Percentiles rank a stretch among this genome's conserved stretches.
Conservation (phyloP, 2,329 filamentous ascomycete genomes). For the Didymella pinodella region DNA sequence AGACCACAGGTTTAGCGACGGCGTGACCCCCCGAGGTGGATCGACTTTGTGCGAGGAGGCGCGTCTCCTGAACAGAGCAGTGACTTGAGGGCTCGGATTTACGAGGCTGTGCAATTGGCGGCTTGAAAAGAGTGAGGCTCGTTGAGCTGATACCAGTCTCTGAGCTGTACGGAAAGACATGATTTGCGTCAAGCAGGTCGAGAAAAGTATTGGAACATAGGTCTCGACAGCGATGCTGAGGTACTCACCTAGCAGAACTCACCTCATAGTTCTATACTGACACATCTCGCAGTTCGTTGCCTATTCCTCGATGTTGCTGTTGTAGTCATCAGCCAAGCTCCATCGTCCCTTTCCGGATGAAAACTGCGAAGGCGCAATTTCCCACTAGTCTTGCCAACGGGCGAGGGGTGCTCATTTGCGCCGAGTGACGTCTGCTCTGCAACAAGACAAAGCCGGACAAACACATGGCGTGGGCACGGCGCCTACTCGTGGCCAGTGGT, state of each 20-base stretch:
- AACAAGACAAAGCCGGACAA: constrained; percentile 14
- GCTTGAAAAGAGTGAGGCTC: constrained; percentile 16
- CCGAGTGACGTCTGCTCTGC: constrained; percentile 27
- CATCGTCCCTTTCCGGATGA: constrained; percentile 31
- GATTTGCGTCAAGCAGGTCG: background rate
- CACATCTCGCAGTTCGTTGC: constrained; percentile 18
- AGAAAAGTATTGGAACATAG: background rate
- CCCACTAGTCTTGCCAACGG: constrained; percentile 20
- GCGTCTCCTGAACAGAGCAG: constrained; percentile 1
- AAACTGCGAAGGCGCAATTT: constrained; percentile 41
- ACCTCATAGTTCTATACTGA: constrained; percentile 14
- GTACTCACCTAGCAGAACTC: background rate
- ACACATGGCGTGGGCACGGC: constrained; percentile 23
- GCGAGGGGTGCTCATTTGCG: constrained; percentile 18
- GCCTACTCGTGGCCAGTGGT: constrained; percentile 14
- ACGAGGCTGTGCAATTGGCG: constrained; percentile 16
- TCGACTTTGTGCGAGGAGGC: constrained; percentile 4
- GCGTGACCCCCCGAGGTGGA: background rate
- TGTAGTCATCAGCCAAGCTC: constrained; percentile 30
- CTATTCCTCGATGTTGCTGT: constrained; percentile 11
- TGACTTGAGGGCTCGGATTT: background rate
- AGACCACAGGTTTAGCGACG: constrained; percentile 27
- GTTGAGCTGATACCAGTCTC: constrained; percentile 18
- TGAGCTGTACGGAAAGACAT: constrained; percentile 8
- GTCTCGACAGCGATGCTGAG: background rate